A percentile compares a stretch with the other conserved stretches of the same genome.
These are phyloP conservation scores for Fusarium nelsonii DNA, from an alignment of 2,329 filamentous ascomycete species.

Conservation along the genomic window DNA sequence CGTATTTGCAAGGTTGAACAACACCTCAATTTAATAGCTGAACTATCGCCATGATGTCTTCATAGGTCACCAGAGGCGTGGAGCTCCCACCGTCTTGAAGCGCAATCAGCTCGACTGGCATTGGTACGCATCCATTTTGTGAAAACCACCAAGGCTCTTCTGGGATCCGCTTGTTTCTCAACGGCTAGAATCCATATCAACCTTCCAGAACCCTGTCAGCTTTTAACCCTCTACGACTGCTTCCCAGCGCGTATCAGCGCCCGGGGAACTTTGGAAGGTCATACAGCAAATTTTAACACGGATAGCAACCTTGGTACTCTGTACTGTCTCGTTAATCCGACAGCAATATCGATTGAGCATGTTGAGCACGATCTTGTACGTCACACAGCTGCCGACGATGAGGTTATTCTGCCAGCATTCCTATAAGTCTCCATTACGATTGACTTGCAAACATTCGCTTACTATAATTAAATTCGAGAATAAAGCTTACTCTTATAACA, in stretches of 20 bases:
- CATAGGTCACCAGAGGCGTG: no score
- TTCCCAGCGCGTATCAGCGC: conserved; percentile 13
- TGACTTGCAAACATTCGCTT: background rate
- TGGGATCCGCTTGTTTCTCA: background rate
- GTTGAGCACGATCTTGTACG: background rate
- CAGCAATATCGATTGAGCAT: conserved; percentile 2
- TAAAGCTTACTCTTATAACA: background rate
- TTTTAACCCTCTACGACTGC: background rate
- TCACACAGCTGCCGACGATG: conserved; percentile 2
- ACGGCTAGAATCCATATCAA: background rate
- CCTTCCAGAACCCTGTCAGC: background rate
- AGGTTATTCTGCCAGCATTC: background rate
- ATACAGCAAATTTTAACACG: background rate
- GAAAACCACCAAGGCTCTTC: background rate
- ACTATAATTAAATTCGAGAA: background rate
- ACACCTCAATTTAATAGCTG: no score
- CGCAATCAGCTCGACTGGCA: background rate
- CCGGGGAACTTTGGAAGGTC: conserved; percentile 3
- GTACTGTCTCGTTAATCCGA: background rate
- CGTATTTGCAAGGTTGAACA: no score
- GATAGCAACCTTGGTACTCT: background rate
- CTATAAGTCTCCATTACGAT: background rate
- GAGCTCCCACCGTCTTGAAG: no score
- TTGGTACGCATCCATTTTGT: background rate
- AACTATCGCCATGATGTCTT: no score